phyloP scores from a whole-genome alignment of 306 rosid genomes.

The Bauhinia variegata region DNA sequence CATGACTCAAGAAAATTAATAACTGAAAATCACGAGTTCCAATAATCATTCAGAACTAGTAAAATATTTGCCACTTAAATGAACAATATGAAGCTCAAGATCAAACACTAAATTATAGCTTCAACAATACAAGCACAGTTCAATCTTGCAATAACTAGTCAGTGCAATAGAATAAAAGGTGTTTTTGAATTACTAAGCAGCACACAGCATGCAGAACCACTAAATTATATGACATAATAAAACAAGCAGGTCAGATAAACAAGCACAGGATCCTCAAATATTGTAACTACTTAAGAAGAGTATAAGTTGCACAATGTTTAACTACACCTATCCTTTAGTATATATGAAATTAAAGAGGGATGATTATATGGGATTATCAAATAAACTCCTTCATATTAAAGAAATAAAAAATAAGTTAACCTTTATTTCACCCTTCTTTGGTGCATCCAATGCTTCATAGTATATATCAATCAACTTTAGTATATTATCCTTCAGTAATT shows the following conservation, averaged over 20 bases:
- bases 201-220: no score
- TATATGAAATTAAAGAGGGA: no score
- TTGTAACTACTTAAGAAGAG: no score
- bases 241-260: no score
- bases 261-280: no score
- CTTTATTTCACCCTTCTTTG: constrained; percentile 66
- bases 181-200: no score
- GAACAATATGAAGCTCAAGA: neutral
- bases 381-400: no score
- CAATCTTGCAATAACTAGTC: neutral
- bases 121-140: neutral
- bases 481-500: constrained; percentile 44
- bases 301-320: no score
- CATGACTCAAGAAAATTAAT: neutral
- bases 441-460: constrained; percentile 78
- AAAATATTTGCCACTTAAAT: neutral
- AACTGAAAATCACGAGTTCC: neutral
- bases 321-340: no score
- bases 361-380: no score
- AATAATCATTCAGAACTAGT: neutral
- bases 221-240: no score
- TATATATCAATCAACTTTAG: constrained; percentile 59
- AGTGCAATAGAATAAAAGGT: neutral
- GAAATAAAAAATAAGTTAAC: constrained; percentile 30
- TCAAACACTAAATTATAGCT: neutral